These are phyloP conservation scores for Arctostaphylos glauca DNA, from an alignment of 148 eudicot species.

Conservation along the genomic window DNA sequence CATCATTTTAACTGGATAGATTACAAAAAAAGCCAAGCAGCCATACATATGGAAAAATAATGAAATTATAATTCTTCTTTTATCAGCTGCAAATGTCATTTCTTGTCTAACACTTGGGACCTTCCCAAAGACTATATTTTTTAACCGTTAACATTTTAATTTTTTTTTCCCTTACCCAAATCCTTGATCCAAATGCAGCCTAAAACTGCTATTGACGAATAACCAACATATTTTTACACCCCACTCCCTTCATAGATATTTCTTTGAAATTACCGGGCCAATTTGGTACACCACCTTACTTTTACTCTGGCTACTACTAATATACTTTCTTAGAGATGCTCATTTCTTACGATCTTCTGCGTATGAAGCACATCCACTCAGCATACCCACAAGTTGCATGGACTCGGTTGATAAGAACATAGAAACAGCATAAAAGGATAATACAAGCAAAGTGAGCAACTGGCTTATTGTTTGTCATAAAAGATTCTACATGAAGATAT, in stretches of 20 bases:
- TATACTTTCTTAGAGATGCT: not conserved
- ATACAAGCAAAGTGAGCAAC: not conserved
- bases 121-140: not conserved
- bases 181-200: not conserved
- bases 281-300: not conserved
- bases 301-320: not conserved
- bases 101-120: not conserved
- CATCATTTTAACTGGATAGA: not conserved
- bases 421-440: not conserved
- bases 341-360: not conserved
- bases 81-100: not conserved
- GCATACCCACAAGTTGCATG: not conserved
- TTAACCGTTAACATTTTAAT: not conserved
- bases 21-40: too few relatives aligned
- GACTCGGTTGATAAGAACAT: not conserved
- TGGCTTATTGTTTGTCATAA: not conserved
- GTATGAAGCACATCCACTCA: not conserved
- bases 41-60: not conserved
- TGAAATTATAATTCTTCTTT: not conserved
- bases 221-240: not conserved
- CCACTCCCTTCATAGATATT: not conserved
- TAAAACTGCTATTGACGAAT: too few relatives aligned
- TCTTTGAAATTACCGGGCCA: not conserved
- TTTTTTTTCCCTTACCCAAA: not conserved
- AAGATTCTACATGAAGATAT: not conserved